A percentile compares a stretch with the other conserved stretches of the same genome.
Evolutionary conservation across 352 stramenopile genomes (phyloP).

Genomic region (Globisporangium yorkense): DNA sequence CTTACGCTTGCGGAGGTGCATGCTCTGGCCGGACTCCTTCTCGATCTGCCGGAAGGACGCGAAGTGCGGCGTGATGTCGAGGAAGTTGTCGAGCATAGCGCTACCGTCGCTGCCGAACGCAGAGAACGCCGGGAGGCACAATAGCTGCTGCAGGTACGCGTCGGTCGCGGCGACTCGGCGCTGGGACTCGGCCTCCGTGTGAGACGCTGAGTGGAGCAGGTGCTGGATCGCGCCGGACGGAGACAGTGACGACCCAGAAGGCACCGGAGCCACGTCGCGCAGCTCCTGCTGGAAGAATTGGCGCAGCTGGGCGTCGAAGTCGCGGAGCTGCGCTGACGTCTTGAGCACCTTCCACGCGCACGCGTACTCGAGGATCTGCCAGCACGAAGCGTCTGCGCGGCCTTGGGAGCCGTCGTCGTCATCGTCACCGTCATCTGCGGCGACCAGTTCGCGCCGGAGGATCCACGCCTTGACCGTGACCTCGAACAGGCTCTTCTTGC

Average conservation of each 20-base stretch:
- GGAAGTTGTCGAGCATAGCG: constrained; percentile 59
- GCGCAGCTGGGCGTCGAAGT: constrained; percentile 47
- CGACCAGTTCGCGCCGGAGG: constrained; percentile 45
- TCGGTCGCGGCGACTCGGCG: constrained; percentile 35
- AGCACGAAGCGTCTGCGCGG: constrained; percentile 13
- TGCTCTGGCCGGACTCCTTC: constrained; percentile 30
- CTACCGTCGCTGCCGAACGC: constrained; percentile 46
- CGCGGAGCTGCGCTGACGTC: constrained; percentile 34
- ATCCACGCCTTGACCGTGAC: constrained; percentile 55
- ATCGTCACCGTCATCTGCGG: constrained; percentile 9
- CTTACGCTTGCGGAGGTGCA: constrained; percentile 40
- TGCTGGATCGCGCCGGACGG: constrained; percentile 14
- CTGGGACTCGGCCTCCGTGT: constrained; percentile 26
- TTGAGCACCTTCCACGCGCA: constrained; percentile 45
- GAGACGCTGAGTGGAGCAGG: constrained; percentile 20
- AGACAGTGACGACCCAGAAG: constrained; percentile 17
- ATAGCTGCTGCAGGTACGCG: constrained; percentile 43
- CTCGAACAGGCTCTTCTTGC: constrained; percentile 36
- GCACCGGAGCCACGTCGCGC: constrained; percentile 36
- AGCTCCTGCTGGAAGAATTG: constrained; percentile 38
- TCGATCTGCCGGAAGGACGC: constrained; percentile 40
- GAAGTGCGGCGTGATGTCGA: constrained; percentile 57
- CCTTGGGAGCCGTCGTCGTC: constrained; percentile 3
- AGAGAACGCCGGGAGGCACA: constrained; percentile 46
- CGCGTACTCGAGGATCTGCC: constrained; percentile 67